Base-by-base conservation (phyloP, 2,329 filamentous ascomycete species). In the Cytospora piceae region DNA sequence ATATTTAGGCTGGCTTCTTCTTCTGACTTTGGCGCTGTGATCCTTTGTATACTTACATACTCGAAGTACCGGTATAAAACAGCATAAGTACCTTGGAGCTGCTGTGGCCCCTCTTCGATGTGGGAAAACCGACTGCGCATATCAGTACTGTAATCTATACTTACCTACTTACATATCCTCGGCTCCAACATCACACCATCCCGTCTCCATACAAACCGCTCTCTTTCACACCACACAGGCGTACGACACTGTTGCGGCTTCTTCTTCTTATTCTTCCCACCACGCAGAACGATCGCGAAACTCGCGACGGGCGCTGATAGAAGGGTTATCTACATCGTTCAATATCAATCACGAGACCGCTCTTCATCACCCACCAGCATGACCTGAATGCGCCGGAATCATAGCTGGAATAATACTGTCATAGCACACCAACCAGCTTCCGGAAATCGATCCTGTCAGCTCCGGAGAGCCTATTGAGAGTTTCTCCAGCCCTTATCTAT, bases 1-100 rank as follows among this genome's bases (percentile, higher is more conserved):
- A 67, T 67, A 68, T 68, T 67, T 66, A 61, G 57, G 57, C 67
- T 68, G 61, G 53, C 66, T 57, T 22, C 11, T 24, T 49, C 9
- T 49, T 22, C 46, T 49, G 8, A 14, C 22, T 58, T 67, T 63
- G 56, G 56, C 59, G 42, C 63, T 54, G 63, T 55, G 55, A 60
- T 3, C n/a, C 22, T 14, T 24, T 49, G n/a, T 49, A 24, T 49
- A 24, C 3, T 11, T 1, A 24, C n/a, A n/a, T 22, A 9, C 12
- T 4, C 4, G 9, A 15, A 11, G 34, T 15, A 37, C 51, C 39
- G 39, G 39, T 42, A 42, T 42, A 42, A n/a, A 17, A 42, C 17
- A 42, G 39, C 34, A n/a, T 15, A 8, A 14, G 39, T 17, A 46
- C 62, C 51, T 62, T 29, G 42, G 29, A 15, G 34, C 62, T 65